These are phyloP conservation scores for Meyerozyma athensensis DNA, from an alignment of 1,139 yeast species.

Conservation along the genomic window DNA sequence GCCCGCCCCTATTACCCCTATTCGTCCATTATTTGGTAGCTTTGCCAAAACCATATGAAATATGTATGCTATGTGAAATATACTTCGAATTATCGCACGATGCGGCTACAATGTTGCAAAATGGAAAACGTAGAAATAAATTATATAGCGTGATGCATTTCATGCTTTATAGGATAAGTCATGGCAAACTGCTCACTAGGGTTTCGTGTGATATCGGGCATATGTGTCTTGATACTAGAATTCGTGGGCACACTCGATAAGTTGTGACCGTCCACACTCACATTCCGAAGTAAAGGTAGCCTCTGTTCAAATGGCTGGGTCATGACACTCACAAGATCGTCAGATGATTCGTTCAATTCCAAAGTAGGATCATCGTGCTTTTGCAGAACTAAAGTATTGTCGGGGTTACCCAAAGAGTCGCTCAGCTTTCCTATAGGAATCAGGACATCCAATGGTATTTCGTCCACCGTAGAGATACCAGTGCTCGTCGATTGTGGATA, in stretches of 20 bases:
- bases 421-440: neutral
- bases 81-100: neutral
- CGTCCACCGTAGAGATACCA: constrained; percentile 8
- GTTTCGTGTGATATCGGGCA: neutral
- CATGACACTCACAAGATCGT: constrained; percentile 12
- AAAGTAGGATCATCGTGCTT: neutral
- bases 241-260: neutral
- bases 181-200: neutral
- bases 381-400: neutral
- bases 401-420: too few species aligned
- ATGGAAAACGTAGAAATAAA: neutral
- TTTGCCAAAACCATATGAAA: neutral
- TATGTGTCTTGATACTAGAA: neutral
- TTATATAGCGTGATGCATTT: constrained; percentile 2
- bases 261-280: constrained; percentile 18
- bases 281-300: constrained; percentile 27
- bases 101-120: neutral
- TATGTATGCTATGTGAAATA: too few species aligned
- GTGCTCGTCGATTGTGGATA: constrained; percentile 8
- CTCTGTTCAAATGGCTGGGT: constrained; percentile 29
- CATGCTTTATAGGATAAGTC: neutral
- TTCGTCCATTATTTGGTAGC: constrained; percentile 31
- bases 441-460: constrained; percentile 2
- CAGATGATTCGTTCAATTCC: neutral
- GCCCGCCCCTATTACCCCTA: constrained; percentile 82